Evolutionary conservation across 768 basidiomycete species (phyloP), one percentile per base, ranked within the genome.

Genomic region (Amyloporia xantha): DNA sequence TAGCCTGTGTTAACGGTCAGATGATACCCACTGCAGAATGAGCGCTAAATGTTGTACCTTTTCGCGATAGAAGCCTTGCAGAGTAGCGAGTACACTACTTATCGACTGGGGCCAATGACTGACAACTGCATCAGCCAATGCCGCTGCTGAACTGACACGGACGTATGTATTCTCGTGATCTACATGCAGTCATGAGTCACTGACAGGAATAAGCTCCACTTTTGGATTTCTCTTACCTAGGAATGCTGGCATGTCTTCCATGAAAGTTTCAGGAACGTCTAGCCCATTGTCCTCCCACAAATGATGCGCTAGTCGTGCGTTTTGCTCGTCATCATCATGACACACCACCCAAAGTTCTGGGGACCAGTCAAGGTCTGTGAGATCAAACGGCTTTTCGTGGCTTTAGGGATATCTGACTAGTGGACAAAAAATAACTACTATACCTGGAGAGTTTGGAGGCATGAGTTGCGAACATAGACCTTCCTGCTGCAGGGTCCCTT

Each of bases 271-370:
- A 0, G 86, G 79, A 9, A 94, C 79, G 58, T 96, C 91, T 30
- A 97, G 65, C 3, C 91, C 94, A 54, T 98, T 98, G 54, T 97
- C 96, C 47, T 96, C 95, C 94, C 94, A 98, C 9, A 90, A 68
- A 53, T 84, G 81, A 20, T 70, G 69, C 13, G 94, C 93, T 35
- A 97, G 69, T 43, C 85, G 74, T 0, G 82, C 82, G 56, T 94
- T 97, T 59, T 94, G 91, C 58, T 92, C 91, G 53, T 87, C 85
- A 45, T 81, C 82, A 51, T 98, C 96, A 56, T 97, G 91, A 46
- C 78, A 83, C 3, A 87, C 87, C 33, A 97, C 75, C 82, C 91
- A 90, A 1, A 99, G 65, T 61, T 89, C 83, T 0, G 87, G 80
- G 2, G 86, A 89, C 86, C 93, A 99, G 52, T 96, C 93, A 30